Percentiles rank a stretch among this genome's conserved stretches.
Evolutionary conservation across 305 asterid species (phyloP).

Genomic region (Caryopteris hybrid): DNA sequence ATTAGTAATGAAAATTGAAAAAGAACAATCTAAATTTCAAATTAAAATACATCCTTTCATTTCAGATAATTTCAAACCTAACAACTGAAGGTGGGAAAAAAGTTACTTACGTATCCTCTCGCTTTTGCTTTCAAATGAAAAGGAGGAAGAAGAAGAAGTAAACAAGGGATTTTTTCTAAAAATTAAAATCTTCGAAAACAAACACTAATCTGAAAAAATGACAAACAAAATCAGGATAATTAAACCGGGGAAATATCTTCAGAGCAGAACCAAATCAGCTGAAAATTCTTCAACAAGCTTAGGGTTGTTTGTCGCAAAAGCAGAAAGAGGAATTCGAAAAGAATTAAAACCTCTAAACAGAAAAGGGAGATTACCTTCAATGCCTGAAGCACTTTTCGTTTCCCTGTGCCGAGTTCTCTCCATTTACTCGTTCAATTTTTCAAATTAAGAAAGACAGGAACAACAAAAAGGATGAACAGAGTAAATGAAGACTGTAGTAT

Average conservation of each 20-base stretch:
- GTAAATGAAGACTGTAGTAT: slow-evolving; percentile 14
- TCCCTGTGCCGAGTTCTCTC: slow-evolving; percentile 75
- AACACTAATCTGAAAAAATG: background rate
- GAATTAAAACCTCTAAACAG: background rate
- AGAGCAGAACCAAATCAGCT: background rate
- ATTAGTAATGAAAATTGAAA: background rate
- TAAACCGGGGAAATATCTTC: background rate
- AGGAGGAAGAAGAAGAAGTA: background rate
- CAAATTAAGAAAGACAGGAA: slow-evolving; percentile 26
- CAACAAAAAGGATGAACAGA: slow-evolving; percentile 17
- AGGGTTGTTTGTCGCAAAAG: background rate
- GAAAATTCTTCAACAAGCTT: slow-evolving; percentile 7
- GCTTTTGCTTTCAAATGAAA: background rate
- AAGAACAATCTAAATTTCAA: background rate
- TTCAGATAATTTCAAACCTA: background rate
- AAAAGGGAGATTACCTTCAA: slow-evolving; percentile 52
- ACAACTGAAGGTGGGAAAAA: background rate
- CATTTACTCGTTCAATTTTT: slow-evolving; percentile 49
- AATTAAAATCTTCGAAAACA: background rate
- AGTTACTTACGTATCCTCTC: background rate
- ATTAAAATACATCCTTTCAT: background rate
- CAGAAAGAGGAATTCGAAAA: background rate
- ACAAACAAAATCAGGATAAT: background rate
- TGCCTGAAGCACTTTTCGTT: slow-evolving; percentile 63
- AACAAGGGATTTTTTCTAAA: background rate